phyloP scores from a whole-genome alignment of 208 protist species.

The Wallacemonas sp. region DNA sequence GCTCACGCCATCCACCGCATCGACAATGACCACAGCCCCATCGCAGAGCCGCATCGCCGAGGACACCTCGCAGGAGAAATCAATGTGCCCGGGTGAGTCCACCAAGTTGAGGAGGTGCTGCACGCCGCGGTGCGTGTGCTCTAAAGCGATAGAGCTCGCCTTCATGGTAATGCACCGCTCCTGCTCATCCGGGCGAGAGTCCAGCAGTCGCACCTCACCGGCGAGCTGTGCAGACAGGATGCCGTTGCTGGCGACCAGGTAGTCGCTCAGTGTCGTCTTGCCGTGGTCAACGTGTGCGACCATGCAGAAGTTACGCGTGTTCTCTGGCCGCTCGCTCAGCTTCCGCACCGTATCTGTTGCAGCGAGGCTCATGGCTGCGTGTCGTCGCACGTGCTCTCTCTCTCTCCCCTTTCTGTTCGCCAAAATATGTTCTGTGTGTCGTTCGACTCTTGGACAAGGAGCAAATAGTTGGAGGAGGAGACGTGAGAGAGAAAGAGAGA shows the following conservation, averaged over 20 bases:
- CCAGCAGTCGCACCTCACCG: conserved; percentile 97
- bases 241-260: conserved; percentile 96
- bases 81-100: conserved; percentile 99
- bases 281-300: conserved; percentile 99
- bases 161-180: conserved; percentile 99
- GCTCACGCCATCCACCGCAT: conserved; percentile 98
- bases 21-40: conserved; percentile 97
- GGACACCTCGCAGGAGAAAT: conserved; percentile 98
- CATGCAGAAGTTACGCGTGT: conserved; percentile 97
- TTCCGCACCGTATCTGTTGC: conserved; percentile 36
- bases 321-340: conserved; percentile 68
- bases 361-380: conserved; percentile 40
- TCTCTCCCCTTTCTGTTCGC: neutral
- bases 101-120: conserved; percentile 97
- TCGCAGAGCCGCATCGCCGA: conserved; percentile 97
- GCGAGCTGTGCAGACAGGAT: conserved; percentile 97
- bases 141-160: conserved; percentile 96
- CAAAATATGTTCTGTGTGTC: neutral
- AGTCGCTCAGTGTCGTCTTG: conserved; percentile 98
- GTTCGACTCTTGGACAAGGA: too few species aligned
- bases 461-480: neutral
- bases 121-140: conserved; percentile 55
- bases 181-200: conserved; percentile 97
- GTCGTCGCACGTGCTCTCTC: neutral
- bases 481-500: conserved; percentile 8